Base-by-base conservation (phyloP, 495 filamentous ascomycete genomes). In the Astrocystis sublimbata region DNA sequence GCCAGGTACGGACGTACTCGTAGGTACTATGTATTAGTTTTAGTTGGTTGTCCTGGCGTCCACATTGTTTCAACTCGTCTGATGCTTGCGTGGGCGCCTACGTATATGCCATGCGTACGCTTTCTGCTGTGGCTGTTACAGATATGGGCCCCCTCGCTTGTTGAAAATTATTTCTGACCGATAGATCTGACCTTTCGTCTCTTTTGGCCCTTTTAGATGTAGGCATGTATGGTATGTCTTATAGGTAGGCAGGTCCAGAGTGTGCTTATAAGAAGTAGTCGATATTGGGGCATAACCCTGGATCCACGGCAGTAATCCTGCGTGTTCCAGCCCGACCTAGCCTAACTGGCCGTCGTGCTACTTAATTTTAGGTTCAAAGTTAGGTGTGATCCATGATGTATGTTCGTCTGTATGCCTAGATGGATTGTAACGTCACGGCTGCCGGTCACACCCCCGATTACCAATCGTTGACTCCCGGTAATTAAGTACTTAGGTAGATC, bases 331-430 rank as follows among this genome's bases (percentile, higher is more conserved):
- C 31, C 51, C 31, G 60, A 31, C 50, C 60, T 49, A 12, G 51
- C 17, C 30, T 49, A 46, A 15, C 15, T 28, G 57, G 8, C 30
- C 15, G 45, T 31, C 19, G 58, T 21, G 31, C 49, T 3, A 26
- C 41, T 61, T 53, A 61, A 61, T 53, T 61, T 24, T 53, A 61
- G 26, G 26, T n/a, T n/a, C n/a, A n/a, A n/a, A n/a, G n/a, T n/a
- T n/a, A n/a, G n/a, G n/a, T n/a, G n/a, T n/a, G n/a, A n/a, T n/a
- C n/a, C n/a, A n/a, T n/a, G n/a, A n/a, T n/a, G n/a, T n/a, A n/a
- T n/a, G n/a, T n/a, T n/a, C n/a, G n/a, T 36, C 40, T 42, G 5
- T 15, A 60, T 30, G 28, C 15, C 30, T 24, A 19, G 12, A 41
- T 55, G 38, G 49, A 41, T 23, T 49, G 51, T 62, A 49, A 49